Evolutionary conservation across 1,284 basidiomycete genomes (phyloP).

Genomic region (Rhodotorula sp.): DNA sequence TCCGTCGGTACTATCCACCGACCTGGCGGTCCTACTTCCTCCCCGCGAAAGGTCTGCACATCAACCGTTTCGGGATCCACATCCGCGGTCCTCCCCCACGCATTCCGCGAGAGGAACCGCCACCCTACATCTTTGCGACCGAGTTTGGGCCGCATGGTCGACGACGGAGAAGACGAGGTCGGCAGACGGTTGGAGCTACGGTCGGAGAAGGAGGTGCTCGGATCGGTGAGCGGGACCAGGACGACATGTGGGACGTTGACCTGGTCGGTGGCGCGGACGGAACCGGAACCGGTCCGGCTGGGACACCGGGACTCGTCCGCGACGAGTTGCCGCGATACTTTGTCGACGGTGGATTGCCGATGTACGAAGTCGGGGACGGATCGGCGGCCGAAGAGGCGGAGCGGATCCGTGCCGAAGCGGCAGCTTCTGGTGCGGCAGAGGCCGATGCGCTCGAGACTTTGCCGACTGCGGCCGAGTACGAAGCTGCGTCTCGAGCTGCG

Average conservation of each 20-base stretch:
- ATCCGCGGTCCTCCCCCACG: conserved; percentile 21
- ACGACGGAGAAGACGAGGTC: conserved; percentile 14
- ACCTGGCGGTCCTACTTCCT: conserved; percentile 30
- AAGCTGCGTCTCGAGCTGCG: conserved; percentile 11
- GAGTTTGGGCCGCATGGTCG: not conserved
- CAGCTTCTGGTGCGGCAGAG: not conserved
- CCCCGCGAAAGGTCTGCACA: conserved; percentile 24
- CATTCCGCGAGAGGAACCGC: conserved; percentile 2
- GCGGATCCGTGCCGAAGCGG: conserved; percentile 8
- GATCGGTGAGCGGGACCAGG: conserved; percentile 26
- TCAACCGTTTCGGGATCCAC: conserved; percentile 17
- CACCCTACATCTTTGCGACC: conserved; percentile 2
- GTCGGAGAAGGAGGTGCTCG: conserved; percentile 29
- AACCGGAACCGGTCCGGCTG: not conserved
- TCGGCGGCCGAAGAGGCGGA: conserved; percentile 3
- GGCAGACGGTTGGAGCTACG: conserved; percentile 28
- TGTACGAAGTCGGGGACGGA: conserved; percentile 11
- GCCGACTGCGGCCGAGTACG: conserved; percentile 27
- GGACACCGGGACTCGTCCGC: not conserved
- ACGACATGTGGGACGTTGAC: conserved; percentile 26
- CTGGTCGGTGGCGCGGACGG: not conserved
- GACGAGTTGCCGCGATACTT: conserved; percentile 26
- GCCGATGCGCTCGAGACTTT: conserved; percentile 3
- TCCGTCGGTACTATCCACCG: conserved; percentile 26
- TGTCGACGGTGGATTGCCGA: conserved; percentile 23